Conservation (phyloP, 495 filamentous ascomycete species). For the Corynascus novoguineensis region DNA sequence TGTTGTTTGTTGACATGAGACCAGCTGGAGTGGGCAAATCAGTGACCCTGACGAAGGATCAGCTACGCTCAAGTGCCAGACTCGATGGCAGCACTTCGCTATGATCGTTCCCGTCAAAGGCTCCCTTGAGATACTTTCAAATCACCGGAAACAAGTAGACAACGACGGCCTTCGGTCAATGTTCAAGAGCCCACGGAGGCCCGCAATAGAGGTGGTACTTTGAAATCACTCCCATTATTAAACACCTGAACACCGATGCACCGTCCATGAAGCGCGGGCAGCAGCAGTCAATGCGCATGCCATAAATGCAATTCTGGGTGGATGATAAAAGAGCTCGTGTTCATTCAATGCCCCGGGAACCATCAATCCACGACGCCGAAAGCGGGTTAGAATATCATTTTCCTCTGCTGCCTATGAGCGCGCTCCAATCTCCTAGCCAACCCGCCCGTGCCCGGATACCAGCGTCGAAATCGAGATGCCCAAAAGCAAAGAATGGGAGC, state of each 20-base stretch:
- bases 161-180: neutral
- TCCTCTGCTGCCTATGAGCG: neutral
- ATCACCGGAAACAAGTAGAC: neutral
- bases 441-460: conserved; percentile 9
- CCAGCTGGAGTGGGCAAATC: too few relatives aligned
- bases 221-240: conserved; percentile 6
- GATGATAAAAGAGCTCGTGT: conserved; percentile 2
- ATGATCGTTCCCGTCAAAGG: too few relatives aligned
- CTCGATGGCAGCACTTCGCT: too few relatives aligned
- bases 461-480: conserved; percentile 13
- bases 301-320: conserved; percentile 1
- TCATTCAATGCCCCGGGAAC: neutral
- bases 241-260: conserved; percentile 12
- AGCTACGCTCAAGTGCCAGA: too few relatives aligned
- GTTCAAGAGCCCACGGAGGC: neutral
- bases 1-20: conserved; percentile 2
- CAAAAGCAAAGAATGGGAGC: conserved; percentile 6
- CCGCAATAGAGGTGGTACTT: neutral
- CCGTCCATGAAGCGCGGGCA: conserved; percentile 2
- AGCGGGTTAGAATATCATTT: neutral
- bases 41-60: too few relatives aligned
- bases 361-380: conserved; percentile 8
- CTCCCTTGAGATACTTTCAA: too few relatives aligned
- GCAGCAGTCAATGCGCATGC: conserved; percentile 15
- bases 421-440: neutral